Conservation (phyloP, 176 grass and related monocot genomes). For the Aechmea fasciata region DNA sequence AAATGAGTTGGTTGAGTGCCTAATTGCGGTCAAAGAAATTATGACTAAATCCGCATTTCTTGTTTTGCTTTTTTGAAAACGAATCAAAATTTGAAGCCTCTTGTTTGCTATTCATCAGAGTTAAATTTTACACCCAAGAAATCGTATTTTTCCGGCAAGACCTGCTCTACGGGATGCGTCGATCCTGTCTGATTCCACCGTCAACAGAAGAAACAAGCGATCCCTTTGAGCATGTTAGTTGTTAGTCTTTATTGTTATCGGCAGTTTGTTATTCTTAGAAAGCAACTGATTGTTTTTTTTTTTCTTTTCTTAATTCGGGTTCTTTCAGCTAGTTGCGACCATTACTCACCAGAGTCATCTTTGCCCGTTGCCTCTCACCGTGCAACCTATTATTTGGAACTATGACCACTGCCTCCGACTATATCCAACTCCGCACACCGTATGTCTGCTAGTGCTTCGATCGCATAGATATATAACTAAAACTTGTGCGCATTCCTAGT, state of each 20-base stretch:
- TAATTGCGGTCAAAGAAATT: background rate
- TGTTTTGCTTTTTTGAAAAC: background rate
- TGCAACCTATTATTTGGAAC: constrained; percentile 98
- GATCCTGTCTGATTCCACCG: constrained; percentile 71
- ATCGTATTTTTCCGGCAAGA: constrained; percentile 95
- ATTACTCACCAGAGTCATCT: constrained; percentile 98
- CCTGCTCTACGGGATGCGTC: constrained; percentile 89
- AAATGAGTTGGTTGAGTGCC: background rate
- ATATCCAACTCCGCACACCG: constrained; percentile 86
- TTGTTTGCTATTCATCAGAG: constrained; percentile 16
- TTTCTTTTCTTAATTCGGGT: no score
- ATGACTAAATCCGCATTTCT: background rate
- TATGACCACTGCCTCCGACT: constrained; percentile 88
- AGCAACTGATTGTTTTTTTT: constrained; percentile 4
- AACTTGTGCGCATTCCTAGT: background rate
- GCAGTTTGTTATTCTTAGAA: background rate
- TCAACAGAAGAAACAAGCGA: constrained; percentile 84
- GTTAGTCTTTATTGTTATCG: constrained; percentile 1
- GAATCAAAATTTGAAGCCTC: background rate
- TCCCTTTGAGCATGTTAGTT: constrained; percentile 74
- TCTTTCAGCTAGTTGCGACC: constrained; percentile 79
- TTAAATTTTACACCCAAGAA: constrained; percentile 98
- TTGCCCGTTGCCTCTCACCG: constrained; percentile 88
- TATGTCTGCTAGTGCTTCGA: constrained; percentile 29
- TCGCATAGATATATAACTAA: background rate